Conservation (phyloP, 2,329 filamentous ascomycete species). For the Diaporthe citriasiana region DNA sequence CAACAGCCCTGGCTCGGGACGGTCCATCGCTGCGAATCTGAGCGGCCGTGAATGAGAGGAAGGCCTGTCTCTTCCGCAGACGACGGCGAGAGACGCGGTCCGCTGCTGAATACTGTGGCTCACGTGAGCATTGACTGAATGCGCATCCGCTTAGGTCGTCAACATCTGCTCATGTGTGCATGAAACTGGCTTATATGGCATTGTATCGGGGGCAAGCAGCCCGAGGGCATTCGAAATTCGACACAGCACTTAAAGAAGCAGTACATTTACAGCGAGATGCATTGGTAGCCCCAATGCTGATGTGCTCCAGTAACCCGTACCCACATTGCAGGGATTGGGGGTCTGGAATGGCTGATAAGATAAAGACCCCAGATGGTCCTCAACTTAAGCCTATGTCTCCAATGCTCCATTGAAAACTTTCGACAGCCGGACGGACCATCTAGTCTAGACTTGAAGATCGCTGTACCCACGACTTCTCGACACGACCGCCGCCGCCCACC, state of each 20-base stretch:
- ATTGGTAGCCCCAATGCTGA: not conserved
- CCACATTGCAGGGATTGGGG: conserved; percentile 6
- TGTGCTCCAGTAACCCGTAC: conserved; percentile 17
- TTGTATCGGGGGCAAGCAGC: not conserved
- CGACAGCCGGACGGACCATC: conserved; percentile 5
- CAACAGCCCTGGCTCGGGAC: conserved; percentile 73
- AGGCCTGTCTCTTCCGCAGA: not conserved
- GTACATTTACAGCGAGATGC: not conserved
- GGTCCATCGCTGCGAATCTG: conserved; percentile 61
- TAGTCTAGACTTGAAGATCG: not conserved
- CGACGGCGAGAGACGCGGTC: not conserved
- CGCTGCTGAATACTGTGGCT: conserved; percentile 8
- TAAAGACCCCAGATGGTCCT: conserved; percentile 23
- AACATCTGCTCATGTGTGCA: conserved; percentile 14
- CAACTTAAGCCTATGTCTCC: not conserved
- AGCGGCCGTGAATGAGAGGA: not conserved
- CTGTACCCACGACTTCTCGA: not conserved
- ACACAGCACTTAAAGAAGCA: not conserved
- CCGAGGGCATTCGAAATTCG: not conserved
- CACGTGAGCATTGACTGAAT: conserved; percentile 7
- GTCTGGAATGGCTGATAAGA: conserved; percentile 1
- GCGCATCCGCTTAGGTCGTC: not conserved
- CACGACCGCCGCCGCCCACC: not conserved
- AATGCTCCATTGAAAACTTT: conserved; percentile 33
- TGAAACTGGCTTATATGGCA: not conserved